Evolutionary conservation across 371 early-diverging fungal genomes (phyloP), one percentile per base, ranked within the genome.

Genomic region (Nematocida sp.): DNA sequence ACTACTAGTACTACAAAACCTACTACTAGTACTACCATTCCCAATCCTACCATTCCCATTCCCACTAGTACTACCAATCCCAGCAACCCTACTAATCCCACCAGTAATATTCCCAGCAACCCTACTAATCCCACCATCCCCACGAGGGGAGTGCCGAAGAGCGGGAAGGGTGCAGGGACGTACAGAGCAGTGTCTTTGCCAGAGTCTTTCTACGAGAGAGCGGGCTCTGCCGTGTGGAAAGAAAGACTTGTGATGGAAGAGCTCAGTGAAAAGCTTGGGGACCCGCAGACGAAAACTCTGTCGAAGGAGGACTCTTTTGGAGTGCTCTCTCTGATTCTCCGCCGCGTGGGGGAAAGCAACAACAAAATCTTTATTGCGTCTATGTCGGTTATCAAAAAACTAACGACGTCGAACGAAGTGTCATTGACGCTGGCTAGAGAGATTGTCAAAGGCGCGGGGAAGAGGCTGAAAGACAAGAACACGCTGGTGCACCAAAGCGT

Each of bases 391-490:
- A 27, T 58, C 5, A 15, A 5, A 15, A 70, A 70, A 29, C 49
- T 64, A 21, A 19, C 34, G 3, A 15, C 8, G 19, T 21, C 29
- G 2, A 45, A 60, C 23, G 32, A 62, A 19, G 8, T 70, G 25
- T 23, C 25, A 15, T 50, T 50, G 27, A 8, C 37, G 7, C 50
- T 23, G 4, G 34, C 43, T 8, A n/a, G 21, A 0, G 58, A 48
- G 19, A 52, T 60, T 19, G 31, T 50, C 17, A 57, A 46, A 31
- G 57, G 17, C 0, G 36, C 56, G 13, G 58, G 51, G 17, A 70
- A 70, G 32, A 48, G 74, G 29, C 63, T 70, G 21, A 70, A 70
- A 38, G 74, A 70, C 53, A 70, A 70, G 34, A 70, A 70, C 37
- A 60, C 40, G 52, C 38, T 25, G 31, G 56, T 57, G 1, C 43